These are phyloP conservation scores for Saccharomycopsis amapae DNA, from an alignment of 805 yeast genomes.

Conservation along the genomic window DNA sequence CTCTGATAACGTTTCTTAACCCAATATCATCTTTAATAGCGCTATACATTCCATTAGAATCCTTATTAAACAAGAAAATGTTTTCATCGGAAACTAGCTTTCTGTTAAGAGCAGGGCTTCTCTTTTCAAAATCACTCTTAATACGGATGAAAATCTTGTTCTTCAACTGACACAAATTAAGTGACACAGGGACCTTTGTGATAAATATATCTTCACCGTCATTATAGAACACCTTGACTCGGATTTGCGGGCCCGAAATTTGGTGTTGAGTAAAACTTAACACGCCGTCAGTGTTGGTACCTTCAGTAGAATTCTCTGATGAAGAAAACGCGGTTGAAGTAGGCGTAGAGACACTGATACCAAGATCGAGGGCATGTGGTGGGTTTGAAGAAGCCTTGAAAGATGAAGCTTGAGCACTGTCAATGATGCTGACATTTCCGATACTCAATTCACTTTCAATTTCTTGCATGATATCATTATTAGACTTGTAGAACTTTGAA, in stretches of 20 bases:
- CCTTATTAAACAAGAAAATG: slow-evolving; percentile 16
- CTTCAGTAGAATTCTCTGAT: not conserved
- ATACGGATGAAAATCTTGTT: slow-evolving; percentile 16
- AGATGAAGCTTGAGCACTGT: too few species aligned
- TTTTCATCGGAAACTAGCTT: slow-evolving; percentile 7
- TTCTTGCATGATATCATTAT: slow-evolving; percentile 20
- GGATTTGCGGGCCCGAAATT: slow-evolving; percentile 19
- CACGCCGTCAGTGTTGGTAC: not conserved
- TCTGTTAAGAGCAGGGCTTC: not conserved
- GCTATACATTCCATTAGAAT: slow-evolving; percentile 19
- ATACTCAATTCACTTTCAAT: slow-evolving; percentile 19
- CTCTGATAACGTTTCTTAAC: slow-evolving; percentile 14
- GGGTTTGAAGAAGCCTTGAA: too few species aligned
- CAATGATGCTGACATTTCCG: slow-evolving; percentile 7
- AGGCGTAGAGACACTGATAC: not conserved
- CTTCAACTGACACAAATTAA: slow-evolving; percentile 15
- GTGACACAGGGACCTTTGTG: slow-evolving; percentile 16
- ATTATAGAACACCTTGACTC: slow-evolving; percentile 21
- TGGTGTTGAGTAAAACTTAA: slow-evolving; percentile 12
- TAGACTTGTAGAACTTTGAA: slow-evolving; percentile 6
- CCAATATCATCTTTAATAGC: slow-evolving; percentile 18
- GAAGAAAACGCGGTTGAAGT: not conserved
- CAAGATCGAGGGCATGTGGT: not conserved
- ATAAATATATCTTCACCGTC: slow-evolving; percentile 22
- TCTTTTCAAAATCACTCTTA: slow-evolving; percentile 13